Evolutionary conservation across 345 rosid species (phyloP), one percentile per base, ranked within the genome.

Genomic region (Bruguiera sexangula): DNA sequence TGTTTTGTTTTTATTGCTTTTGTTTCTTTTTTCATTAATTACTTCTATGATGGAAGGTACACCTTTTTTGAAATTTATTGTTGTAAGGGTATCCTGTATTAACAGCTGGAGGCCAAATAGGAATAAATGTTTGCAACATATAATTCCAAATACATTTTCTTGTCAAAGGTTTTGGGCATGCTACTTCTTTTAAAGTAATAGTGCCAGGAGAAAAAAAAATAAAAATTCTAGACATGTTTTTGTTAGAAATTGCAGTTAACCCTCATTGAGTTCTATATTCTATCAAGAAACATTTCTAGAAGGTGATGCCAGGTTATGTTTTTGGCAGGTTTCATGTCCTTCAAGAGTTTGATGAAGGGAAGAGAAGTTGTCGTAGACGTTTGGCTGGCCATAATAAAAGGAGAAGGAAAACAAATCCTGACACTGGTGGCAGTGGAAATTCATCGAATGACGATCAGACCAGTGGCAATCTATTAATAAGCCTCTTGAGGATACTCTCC

Each of bases 291-390:
- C 26, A 9, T 31, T 46, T 31, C 27, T 54, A 39, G 50, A 43
- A 61, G 65, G 53, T 73, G 55, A 62, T 67, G 36, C 63, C 22
- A 62, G 58, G 54, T 54, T 67, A 8, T 63, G 71, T 61, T 69
- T 61, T 62, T 78, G 62, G 64, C 78, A 96, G 99, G 88, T 96
- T 96, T 79, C 99, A 96, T 81, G 86, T 82, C 74, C 98, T 96
- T 82, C 86, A 89, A 82, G 99, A 96, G 79, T 96, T 96, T 77
- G 98, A 96, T 80, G 99, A 96, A 78, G 99, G 99, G 10, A 96
- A 92, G 87, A 85, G 99, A 85, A 96, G 99, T 70, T 96, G 99
- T 69, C 93, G 99, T 37, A 86, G 98, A 73, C 98, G 99, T 69
- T 80, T 96, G 82, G 99, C 99, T 79, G 98, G 99, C 22, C 99